Evolutionary conservation across 148 eudicot genomes (phyloP), one percentile per base, ranked within the genome.

Genomic region (Rhododendron williamsianum): DNA sequence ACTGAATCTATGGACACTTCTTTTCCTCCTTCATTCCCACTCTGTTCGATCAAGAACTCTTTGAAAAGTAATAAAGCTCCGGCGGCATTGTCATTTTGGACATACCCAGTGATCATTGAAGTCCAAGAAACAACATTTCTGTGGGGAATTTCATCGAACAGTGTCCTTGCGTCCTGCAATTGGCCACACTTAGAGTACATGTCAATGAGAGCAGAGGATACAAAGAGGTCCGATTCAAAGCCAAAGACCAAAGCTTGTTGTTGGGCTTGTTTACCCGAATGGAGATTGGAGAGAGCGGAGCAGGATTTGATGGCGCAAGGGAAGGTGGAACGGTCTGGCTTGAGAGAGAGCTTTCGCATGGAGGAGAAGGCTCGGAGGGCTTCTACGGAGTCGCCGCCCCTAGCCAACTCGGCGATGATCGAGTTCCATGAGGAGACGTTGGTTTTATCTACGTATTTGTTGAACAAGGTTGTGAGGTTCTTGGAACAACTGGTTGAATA

Each of bases 41-140:
- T 78, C 76, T 88, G 91, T 11, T 91, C 86, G n/a, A 38, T 85
- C 82, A 91, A 85, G 73, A 90, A 89, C 38, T 90, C 88, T 87
- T 89, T 92, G 73, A 93, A 93, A 13, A 92, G 67, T 48, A 85
- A 72, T 45, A 92, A 67, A 0, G 90, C 94, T 19, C 87, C 89
- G 69, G 11, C 54, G 8, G 94, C 77, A 41, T 84, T 80, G 48
- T 87, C 91, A 69, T 92, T 93, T 49, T 91, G 90, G 10, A 93
- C 91, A 87, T 88, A 92, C 33, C 95, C 95, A n/a, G 86, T 89
- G 79, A 93, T 88, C 92, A 93, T 89, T 2, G 93, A 89, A 74
- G 93, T 92, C 96, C 94, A 92, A 82, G 92, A 92, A 74, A 93
- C 96, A 1, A 93, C 90, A 83, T 93, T 92, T 89, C 86, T 89